These are phyloP conservation scores for Chlamydomonas sp. DNA, from an alignment of 139 green algal genomes.

Conservation along the genomic window DNA sequence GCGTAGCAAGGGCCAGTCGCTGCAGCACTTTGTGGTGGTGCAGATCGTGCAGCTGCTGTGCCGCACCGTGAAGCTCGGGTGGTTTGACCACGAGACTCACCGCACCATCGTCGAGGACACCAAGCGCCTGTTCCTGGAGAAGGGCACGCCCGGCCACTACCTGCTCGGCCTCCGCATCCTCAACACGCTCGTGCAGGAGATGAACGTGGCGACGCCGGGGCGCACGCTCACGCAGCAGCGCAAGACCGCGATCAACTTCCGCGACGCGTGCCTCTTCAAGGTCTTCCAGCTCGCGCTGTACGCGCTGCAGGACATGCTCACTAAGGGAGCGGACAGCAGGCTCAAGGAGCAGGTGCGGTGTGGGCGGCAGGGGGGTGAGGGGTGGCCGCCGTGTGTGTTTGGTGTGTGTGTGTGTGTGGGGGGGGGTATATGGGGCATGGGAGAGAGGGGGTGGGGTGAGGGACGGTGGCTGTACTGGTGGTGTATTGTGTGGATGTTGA, in stretches of 20 bases:
- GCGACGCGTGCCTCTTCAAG: slow-evolving; percentile 52
- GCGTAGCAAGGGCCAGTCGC: slow-evolving; percentile 52
- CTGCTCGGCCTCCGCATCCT: slow-evolving; percentile 86
- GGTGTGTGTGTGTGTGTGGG: too few species aligned
- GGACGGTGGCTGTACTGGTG: neutral
- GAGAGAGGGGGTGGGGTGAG: too few species aligned
- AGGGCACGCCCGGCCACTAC: slow-evolving; percentile 59
- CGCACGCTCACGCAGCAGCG: slow-evolving; percentile 87
- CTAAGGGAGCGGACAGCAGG: slow-evolving; percentile 53
- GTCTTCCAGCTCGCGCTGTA: slow-evolving; percentile 64
- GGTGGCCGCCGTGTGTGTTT: too few species aligned
- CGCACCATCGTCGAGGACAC: slow-evolving; percentile 79
- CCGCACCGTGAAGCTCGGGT: slow-evolving; percentile 90
- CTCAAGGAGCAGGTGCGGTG: slow-evolving; percentile 74
- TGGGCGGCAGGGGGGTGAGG: too few species aligned
- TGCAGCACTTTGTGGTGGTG: slow-evolving; percentile 79
- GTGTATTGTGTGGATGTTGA: neutral
- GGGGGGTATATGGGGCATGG: too few species aligned
- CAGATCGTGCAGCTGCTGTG: slow-evolving; percentile 73
- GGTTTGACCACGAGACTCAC: slow-evolving; percentile 84
- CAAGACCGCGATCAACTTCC: slow-evolving; percentile 74
- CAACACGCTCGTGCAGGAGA: slow-evolving; percentile 65
- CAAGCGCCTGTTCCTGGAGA: slow-evolving; percentile 50
- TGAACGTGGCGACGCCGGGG: slow-evolving; percentile 82
- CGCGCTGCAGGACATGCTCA: slow-evolving; percentile 47